These are phyloP conservation scores for Rhizophagus sp. DNA, from an alignment of 192 early-diverging fungal species.

Conservation along the genomic window DNA sequence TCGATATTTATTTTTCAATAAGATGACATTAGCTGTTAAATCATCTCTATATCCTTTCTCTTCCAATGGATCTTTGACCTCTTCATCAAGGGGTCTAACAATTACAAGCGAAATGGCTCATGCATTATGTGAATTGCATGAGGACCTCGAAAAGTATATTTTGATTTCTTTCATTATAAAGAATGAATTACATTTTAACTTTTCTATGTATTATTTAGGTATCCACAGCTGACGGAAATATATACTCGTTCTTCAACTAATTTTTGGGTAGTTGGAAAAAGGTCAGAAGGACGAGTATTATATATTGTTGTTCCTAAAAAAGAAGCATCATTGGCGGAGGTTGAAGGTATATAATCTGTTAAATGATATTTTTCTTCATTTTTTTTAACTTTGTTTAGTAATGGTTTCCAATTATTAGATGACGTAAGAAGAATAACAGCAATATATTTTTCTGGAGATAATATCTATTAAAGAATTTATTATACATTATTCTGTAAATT, in stretches of 20 bases:
- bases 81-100: conserved; percentile 32
- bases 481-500: no score
- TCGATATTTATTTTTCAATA: conserved; percentile 50
- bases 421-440: conserved; percentile 42
- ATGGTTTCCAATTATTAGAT: conserved; percentile 26
- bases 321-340: conserved; percentile 52
- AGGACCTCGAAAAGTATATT: conserved; percentile 52
- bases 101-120: conserved; percentile 52
- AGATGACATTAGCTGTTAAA: conserved; percentile 55
- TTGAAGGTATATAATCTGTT: conserved; percentile 47
- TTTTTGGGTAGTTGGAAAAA: conserved; percentile 57
- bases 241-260: conserved; percentile 54
- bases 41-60: conserved; percentile 36
- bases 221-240: conserved; percentile 49
- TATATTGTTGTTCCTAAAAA: conserved; percentile 61
- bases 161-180: neutral
- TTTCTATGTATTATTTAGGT: conserved; percentile 22
- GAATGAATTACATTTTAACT: neutral
- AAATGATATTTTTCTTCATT: neutral
- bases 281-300: conserved; percentile 50
- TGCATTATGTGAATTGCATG: conserved; percentile 51
- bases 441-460: conserved; percentile 35
- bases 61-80: conserved; percentile 27
- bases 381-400: neutral
- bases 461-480: no score